These are phyloP conservation scores for Sporothrix pallida DNA, from an alignment of 2,329 filamentous ascomycete species.

Conservation along the genomic window DNA sequence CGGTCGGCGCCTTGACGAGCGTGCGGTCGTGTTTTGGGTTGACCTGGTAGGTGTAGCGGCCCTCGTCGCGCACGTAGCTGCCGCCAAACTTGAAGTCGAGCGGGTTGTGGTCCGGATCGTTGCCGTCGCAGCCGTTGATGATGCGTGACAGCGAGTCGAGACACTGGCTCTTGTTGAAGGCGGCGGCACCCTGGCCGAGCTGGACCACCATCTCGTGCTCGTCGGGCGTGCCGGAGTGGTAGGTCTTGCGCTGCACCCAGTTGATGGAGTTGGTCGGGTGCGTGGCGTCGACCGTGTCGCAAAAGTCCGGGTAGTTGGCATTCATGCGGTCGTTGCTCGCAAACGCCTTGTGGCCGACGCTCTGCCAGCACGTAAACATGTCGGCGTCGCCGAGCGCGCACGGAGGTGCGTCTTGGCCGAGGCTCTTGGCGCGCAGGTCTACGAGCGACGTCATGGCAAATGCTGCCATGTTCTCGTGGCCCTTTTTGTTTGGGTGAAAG, in stretches of 20 bases:
- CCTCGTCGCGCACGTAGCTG: slow-evolving; percentile 17
- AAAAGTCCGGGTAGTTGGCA: slow-evolving; percentile 21
- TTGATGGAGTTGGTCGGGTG: slow-evolving; percentile 20
- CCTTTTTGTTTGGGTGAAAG: slow-evolving; percentile 46
- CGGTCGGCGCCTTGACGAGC: slow-evolving; percentile 8
- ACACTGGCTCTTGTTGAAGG: slow-evolving; percentile 38
- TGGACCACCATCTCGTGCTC: slow-evolving; percentile 40
- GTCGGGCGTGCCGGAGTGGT: slow-evolving; percentile 40
- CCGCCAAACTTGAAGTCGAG: slow-evolving; percentile 42
- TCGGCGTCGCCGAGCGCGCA: slow-evolving; percentile 35
- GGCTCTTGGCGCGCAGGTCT: slow-evolving; percentile 38
- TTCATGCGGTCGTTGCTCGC: slow-evolving; percentile 35
- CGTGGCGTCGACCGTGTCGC: background rate
- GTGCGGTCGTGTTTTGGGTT: slow-evolving; percentile 25
- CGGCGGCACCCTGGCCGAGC: slow-evolving; percentile 32
- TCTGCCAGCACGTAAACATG: slow-evolving; percentile 43
- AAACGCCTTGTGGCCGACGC: slow-evolving; percentile 39
- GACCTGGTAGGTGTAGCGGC: slow-evolving; percentile 30
- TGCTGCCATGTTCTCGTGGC: slow-evolving; percentile 43
- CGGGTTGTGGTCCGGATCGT: slow-evolving; percentile 43
- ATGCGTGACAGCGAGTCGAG: slow-evolving; percentile 33
- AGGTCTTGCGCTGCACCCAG: slow-evolving; percentile 23
- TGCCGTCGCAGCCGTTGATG: slow-evolving; percentile 38
- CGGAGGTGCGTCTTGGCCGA: slow-evolving; percentile 35
- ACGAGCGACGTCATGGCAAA: slow-evolving; percentile 41